Evolutionary conservation across 2,329 filamentous ascomycete genomes (phyloP), one percentile per base, ranked within the genome.

Genomic region (Amesomyces nigricolor): DNA sequence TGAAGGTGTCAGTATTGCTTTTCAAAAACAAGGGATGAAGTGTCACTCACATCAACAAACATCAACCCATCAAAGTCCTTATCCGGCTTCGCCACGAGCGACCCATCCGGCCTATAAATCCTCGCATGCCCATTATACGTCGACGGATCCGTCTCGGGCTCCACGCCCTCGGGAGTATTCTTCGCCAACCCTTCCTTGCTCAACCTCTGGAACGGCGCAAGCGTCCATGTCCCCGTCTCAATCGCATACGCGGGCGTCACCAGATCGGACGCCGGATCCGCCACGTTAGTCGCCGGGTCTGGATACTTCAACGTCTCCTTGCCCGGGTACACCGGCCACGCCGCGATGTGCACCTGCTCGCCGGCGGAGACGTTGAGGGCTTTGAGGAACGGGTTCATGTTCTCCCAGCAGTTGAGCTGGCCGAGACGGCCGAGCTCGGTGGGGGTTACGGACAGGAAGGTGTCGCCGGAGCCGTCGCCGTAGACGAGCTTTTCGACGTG

Each of bases 201-300:
- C 13, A 70, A 63, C 6, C 75, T 61, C 0, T 70, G 72, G 48
- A 80, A 69, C 2, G 83, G 71, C 0, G 73, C 66, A 3, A 83
- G 71, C 1, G 85, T 81, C 57, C 78, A 85, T 0, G 76, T 66
- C 8, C 72, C 70, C 1, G 77, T 74, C 63, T 85, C 82, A 8
- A 84, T 75, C 1, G 81, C 80, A 60, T 83, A 82, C 0, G 75
- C 73, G 6, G 63, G 62, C 14, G 64, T 65, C 64, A 70, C 69
- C 45, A 63, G 66, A 63, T 64, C 69, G 11, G 67, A 52, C 2
- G 64, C 65, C 1, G 64, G 64, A 11, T 59, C 43, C 8, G 57
- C 53, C 9, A 59, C 45, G 10, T 47, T 53, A 6, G 57, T 43
- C 29, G 47, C 48, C 8, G 55, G 52, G 32, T 35, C 32, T 3